Percentiles rank a stretch among this genome's conserved stretches.
Evolutionary conservation across 176 grass and related monocot species (phyloP).

Genomic region (Thalia dealbata): DNA sequence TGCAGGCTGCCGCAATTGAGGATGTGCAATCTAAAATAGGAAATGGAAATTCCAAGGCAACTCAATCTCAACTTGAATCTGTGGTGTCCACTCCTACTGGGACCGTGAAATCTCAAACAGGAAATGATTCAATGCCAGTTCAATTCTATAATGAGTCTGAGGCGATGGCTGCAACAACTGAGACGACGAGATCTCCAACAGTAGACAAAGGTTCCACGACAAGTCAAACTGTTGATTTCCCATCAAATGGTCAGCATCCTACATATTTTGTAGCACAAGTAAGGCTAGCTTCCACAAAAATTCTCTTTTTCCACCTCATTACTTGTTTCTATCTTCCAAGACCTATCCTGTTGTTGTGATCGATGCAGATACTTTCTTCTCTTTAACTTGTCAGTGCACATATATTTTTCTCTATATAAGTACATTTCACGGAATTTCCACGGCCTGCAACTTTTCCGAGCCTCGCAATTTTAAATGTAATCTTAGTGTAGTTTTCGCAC

Average conservation of each 20-base stretch:
- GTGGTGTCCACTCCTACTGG: slow-evolving; percentile 22
- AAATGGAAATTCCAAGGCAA: slow-evolving; percentile 1
- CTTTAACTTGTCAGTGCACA: not conserved
- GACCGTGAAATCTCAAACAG: slow-evolving; percentile 2
- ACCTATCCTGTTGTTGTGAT: not conserved
- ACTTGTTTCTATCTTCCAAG: not conserved
- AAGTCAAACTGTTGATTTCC: slow-evolving; percentile 30
- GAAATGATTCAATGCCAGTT: slow-evolving; percentile 8
- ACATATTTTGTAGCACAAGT: slow-evolving; percentile 75
- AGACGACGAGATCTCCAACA: not conserved
- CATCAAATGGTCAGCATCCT: slow-evolving; percentile 38
- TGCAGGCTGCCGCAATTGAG: not conserved
- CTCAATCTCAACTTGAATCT: slow-evolving; percentile 34
- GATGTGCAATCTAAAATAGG: not conserved
- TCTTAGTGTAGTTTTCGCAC: too few species aligned
- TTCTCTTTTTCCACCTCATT: not conserved
- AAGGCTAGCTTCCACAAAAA: slow-evolving; percentile 8
- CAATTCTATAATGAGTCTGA: not conserved
- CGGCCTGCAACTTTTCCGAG: not conserved
- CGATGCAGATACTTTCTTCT: not conserved
- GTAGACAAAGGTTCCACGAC: not conserved
- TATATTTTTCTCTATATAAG: not conserved
- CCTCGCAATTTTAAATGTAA: not conserved
- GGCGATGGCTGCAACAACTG: slow-evolving; percentile 1
- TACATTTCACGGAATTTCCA: not conserved